phyloP scores from a whole-genome alignment of 2,329 filamentous ascomycete genomes.

The Lasiodiplodia citricola region DNA sequence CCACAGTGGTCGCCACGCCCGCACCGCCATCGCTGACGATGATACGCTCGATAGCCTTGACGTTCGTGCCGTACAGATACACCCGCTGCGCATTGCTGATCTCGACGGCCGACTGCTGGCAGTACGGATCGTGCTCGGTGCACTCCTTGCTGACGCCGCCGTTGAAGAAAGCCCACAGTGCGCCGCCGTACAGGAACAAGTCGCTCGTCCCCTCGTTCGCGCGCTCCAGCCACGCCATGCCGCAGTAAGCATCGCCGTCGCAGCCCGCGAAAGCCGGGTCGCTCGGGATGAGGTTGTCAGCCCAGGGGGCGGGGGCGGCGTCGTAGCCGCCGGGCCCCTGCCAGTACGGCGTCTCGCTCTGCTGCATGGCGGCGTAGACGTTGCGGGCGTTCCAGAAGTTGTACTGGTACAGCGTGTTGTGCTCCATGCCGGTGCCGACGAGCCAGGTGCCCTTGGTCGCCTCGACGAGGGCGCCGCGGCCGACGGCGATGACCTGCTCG shows the following conservation, averaged over 20 bases:
- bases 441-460: conserved; percentile 59
- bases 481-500: conserved; percentile 52
- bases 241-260: conserved; percentile 27
- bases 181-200: conserved; percentile 19
- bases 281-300: conserved; percentile 38
- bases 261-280: conserved; percentile 38
- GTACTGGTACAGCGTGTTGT: conserved; percentile 61
- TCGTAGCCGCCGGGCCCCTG: conserved; percentile 37
- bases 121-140: not conserved
- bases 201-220: not conserved
- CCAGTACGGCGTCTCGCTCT: conserved; percentile 62
- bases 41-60: conserved; percentile 12
- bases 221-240: conserved; percentile 27
- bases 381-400: conserved; percentile 57
- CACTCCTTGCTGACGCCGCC: not conserved
- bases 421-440: conserved; percentile 58
- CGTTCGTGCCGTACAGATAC: conserved; percentile 21
- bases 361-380: conserved; percentile 57
- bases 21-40: not conserved
- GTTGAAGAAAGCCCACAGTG: conserved; percentile 25
- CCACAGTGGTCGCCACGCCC: not conserved
- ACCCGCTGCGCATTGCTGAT: not conserved
- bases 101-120: conserved; percentile 16
- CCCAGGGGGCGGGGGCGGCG: conserved; percentile 50
- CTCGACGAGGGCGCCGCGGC: conserved; percentile 56